phyloP scores from a whole-genome alignment of 345 rosid genomes.

The Salix dunnii region DNA sequence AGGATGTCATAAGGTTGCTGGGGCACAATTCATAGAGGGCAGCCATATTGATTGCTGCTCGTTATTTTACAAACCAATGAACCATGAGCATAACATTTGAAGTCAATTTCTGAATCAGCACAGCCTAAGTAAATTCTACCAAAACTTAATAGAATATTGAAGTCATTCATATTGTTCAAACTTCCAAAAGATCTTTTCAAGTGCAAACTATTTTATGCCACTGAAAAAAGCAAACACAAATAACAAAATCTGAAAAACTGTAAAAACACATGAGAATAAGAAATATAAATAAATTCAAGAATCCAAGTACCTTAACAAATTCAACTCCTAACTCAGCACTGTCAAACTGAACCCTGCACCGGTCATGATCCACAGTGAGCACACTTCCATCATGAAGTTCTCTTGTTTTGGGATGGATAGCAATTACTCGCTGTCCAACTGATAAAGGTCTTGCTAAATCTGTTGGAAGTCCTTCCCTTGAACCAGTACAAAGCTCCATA shows the following conservation, averaged over 20 bases:
- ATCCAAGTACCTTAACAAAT: constrained; percentile 22
- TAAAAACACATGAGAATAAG: background rate
- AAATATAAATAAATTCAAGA: background rate
- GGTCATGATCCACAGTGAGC: constrained; percentile 29
- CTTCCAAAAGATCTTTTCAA: background rate
- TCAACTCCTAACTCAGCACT: constrained; percentile 27
- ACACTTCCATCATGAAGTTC: constrained; percentile 32
- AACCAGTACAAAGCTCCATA: constrained; percentile 22
- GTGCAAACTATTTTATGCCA: background rate
- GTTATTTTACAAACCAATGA: background rate
- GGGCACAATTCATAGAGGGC: background rate
- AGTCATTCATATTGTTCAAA: background rate
- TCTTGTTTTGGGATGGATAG: constrained; percentile 30
- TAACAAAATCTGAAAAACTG: background rate
- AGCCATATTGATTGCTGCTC: background rate
- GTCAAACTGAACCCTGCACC: constrained; percentile 35
- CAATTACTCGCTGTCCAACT: constrained; percentile 31
- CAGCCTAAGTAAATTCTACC: background rate
- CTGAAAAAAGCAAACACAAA: background rate
- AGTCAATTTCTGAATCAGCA: background rate
- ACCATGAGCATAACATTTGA: background rate
- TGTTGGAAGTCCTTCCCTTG: constrained; percentile 32
- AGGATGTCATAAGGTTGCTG: background rate
- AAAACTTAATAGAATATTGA: background rate
- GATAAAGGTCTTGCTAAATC: constrained; percentile 35